phyloP scores from a whole-genome alignment of 1,139 yeast species.

The Zygoascus meyerae region DNA sequence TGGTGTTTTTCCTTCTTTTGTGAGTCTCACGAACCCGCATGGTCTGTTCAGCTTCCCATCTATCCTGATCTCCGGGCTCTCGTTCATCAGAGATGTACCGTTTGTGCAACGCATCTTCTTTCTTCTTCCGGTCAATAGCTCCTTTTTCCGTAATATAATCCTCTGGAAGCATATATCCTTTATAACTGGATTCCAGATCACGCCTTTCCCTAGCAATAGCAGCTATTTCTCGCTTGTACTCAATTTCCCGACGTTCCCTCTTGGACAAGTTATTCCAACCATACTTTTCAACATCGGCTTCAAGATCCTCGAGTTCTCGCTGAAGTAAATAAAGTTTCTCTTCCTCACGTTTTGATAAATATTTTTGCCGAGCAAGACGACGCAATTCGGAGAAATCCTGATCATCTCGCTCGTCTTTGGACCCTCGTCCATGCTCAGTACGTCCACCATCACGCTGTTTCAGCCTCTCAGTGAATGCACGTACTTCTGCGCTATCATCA shows the following conservation, averaged over 20 bases:
- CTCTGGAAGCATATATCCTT: constrained; percentile 50
- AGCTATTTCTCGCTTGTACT: constrained; percentile 45
- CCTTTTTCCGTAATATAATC: constrained; percentile 51
- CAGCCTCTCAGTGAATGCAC: constrained; percentile 27
- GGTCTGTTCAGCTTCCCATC: constrained; percentile 65
- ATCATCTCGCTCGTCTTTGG: constrained; percentile 14
- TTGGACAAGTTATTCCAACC: constrained; percentile 48
- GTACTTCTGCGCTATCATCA: constrained; percentile 23
- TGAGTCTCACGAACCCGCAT: constrained; percentile 31
- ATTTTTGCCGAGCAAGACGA: constrained; percentile 44
- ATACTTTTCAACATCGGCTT: constrained; percentile 40
- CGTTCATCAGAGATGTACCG: constrained; percentile 32
- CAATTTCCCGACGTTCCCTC: constrained; percentile 48
- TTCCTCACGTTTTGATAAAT: constrained; percentile 45
- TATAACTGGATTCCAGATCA: constrained; percentile 29
- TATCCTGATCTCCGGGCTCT: constrained; percentile 38
- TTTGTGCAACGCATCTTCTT: constrained; percentile 38
- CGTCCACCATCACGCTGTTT: constrained; percentile 21
- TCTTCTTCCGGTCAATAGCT: constrained; percentile 47
- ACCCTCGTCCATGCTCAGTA: constrained; percentile 5
- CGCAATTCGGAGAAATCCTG: constrained; percentile 36
- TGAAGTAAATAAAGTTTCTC: constrained; percentile 41
- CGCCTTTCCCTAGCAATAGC: constrained; percentile 41
- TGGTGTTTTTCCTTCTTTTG: constrained; percentile 20
- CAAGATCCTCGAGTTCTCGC: constrained; percentile 45